Base-by-base conservation (phyloP, 202 grass and related monocot species). In the Sporobolus alterniflorus region DNA sequence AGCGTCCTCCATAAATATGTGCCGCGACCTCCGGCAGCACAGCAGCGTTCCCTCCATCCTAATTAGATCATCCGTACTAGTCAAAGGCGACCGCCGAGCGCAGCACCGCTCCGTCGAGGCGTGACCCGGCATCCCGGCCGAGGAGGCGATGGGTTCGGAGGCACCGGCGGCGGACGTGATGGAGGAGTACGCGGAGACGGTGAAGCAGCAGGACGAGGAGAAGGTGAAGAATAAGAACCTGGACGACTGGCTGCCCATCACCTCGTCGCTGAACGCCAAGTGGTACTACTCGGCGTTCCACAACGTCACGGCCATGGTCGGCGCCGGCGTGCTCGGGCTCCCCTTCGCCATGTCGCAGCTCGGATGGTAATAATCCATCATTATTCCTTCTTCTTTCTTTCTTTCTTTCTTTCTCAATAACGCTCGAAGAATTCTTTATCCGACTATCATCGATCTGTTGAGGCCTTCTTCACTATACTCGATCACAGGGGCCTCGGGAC, bases 271-370 rank as follows among this genome's bases (percentile, higher is more conserved):
- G n/a, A 79, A 64, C n/a, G 63, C 63, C 64, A 69, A 69, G 36
- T 80, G 78, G 82, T 84, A 86, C 84, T 92, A 86, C 87, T 90
- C 89, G 14, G 83, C 88, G 47, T 74, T 89, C 52, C 89, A 91
- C 72, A 91, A 91, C 18, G 89, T 91, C 14, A 82, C 85, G 0
- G 85, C 85, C 56, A 91, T 91, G 89, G 89, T 91, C 26, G 89
- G 89, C 54, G 85, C 89, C 65, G 89, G 89, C 51, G 89, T 91
- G 18, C 85, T 91, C 71, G 82, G 90, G 32, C 76, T 92, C 66
- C 90, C 90, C 0, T 92, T 81, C 34, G 90, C 90, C 32, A 89
- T 92, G 90, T 89, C 90, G 4, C 84, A 89, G 81, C 83, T 92
- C 7, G 90, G 68, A 36, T 79, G 76, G 75, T 78, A 83, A n/a